Conservation (phyloP, 345 rosid genomes). For the Salix purpurea region DNA sequence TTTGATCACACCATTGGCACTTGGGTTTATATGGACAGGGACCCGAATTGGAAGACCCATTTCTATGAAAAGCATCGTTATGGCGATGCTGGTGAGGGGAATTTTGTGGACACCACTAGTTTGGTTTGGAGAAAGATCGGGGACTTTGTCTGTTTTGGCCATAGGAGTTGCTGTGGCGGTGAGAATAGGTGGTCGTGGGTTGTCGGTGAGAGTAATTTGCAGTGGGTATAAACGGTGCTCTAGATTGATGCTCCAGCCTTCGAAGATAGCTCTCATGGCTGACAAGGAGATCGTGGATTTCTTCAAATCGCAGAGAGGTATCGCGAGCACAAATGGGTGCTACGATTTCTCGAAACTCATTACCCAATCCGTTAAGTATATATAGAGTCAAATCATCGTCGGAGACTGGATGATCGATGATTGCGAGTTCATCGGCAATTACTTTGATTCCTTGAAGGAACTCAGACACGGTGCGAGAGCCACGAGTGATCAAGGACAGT, state of each 20-base stretch:
- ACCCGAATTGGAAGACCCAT: not conserved
- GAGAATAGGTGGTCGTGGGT: too few species aligned
- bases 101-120: not conserved
- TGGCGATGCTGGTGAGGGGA: not conserved
- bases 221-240: not conserved
- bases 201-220: not conserved
- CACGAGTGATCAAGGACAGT: too few species aligned
- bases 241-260: not conserved
- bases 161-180: too few species aligned
- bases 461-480: not conserved
- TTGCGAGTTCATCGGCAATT: not conserved
- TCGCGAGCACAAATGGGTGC: not conserved
- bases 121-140: too few species aligned
- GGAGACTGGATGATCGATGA: not conserved
- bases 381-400: too few species aligned
- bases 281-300: not conserved
- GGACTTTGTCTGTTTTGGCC: too few species aligned
- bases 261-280: not conserved
- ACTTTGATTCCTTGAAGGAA: not conserved
- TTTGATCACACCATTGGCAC: not conserved
- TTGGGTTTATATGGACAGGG: too few species aligned
- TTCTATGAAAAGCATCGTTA: fast-evolving
- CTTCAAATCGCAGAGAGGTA: too few species aligned
- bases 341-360: not conserved
- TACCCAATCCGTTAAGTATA: not conserved